Percentiles rank a stretch among this genome's conserved stretches.
Conservation (phyloP, 108 stramenopile genomes). For the Hondaea fermentalgiana region DNA sequence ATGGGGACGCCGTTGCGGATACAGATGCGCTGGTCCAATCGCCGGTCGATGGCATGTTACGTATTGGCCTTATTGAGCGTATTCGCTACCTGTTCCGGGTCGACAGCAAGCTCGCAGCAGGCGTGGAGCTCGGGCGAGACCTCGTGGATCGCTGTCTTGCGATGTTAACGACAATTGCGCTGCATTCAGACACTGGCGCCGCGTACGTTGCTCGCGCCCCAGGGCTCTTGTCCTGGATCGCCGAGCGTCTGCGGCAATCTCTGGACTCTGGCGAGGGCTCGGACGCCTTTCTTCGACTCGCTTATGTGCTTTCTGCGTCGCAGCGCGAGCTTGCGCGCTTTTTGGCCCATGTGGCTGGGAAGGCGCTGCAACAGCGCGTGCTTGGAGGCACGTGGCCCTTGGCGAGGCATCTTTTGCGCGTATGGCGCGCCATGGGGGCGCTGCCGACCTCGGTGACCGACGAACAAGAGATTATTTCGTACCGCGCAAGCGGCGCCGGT, state of each 20-base stretch:
- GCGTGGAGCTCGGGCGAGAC: neutral
- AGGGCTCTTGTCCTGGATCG: neutral
- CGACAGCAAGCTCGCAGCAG: neutral
- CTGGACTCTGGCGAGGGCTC: neutral
- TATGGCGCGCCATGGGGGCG: neutral
- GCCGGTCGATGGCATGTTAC: neutral
- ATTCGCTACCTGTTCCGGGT: neutral
- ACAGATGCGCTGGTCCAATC: neutral
- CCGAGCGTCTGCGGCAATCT: neutral
- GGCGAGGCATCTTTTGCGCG: neutral
- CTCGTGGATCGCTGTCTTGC: neutral
- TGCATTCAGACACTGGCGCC: neutral
- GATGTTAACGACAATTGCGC: neutral
- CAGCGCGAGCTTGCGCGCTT: neutral
- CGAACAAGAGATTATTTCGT: neutral
- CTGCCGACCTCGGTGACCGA: neutral
- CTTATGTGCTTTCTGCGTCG: neutral
- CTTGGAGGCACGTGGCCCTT: neutral
- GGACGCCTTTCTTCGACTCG: neutral
- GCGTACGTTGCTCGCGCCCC: neutral
- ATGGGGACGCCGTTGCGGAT: neutral
- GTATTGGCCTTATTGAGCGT: neutral
- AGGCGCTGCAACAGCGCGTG: neutral
- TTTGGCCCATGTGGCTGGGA: neutral
- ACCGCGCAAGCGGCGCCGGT: neutral